Base-by-base conservation (phyloP, 2,329 filamentous ascomycete species). In the Stromatinia cepivora region DNA sequence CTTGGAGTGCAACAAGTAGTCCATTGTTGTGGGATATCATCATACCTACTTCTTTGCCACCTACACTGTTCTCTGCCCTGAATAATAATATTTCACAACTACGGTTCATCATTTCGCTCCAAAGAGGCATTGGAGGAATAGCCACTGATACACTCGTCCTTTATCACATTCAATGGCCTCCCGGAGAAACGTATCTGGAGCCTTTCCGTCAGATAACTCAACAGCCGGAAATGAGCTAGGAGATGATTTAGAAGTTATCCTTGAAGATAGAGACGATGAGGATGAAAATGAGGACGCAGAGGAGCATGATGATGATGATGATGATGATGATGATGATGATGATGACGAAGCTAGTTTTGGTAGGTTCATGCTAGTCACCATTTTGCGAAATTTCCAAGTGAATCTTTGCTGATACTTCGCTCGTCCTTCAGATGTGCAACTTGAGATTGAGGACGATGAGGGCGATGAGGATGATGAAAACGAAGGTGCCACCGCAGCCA, bases 391-490 rank as follows among this genome's bases (percentile, higher is more conserved):
- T 10, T 34, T 36, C 31, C 22, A 9, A 54, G 22, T n/a, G 3
- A 65, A n/a, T 10, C 11, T 66, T 36, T 52, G 17, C 65, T 67
- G n/a, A 67, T 50, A 15, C 46, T 9, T 48, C 13, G 28, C 39
- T 20, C 31, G 20, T 28, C 25, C 20, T 50, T 52, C 45, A 67
- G 65, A 61, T 34, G 54, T 61, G n/a, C 65, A 67, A 10, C 28
- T 61, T 58, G 54, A 61, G 8, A 39, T 67, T 48, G 53, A 58
- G 17, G 39, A 66, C 34, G 62, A 65, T 15, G 78, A 39, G 11
- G 36, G 13, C 36, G 36, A 39, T 13, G 36, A 15, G 13, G 3
- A 42, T 13, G n/a, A n/a, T n/a, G n/a, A 81, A 3, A 81, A 82
- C 15, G 78, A 81, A 39, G 62, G 70, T 63, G 69, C 46, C 7